Evolutionary conservation across 768 basidiomycete species (phyloP), one percentile per base, ranked within the genome.

Genomic region (Termitomyces sp.): DNA sequence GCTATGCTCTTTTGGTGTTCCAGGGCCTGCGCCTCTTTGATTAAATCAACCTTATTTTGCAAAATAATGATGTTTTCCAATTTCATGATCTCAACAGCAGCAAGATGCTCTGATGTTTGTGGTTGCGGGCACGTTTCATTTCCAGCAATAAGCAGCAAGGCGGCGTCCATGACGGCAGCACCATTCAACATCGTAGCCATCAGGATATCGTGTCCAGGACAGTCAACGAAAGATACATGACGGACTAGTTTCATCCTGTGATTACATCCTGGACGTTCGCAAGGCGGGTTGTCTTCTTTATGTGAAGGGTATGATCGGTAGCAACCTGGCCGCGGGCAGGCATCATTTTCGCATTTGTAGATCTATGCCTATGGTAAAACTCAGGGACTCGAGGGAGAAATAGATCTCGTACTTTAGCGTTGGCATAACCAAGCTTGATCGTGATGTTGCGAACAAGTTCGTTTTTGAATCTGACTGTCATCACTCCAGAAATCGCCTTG

Each of bases 111-210:
- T 10, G 93, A 95, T 25, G 97, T 99, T 76, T 99, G 97, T 1
- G 97, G 97, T 71, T 99, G 97, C 1, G 96, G 97, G 74, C 97
- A 98, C 3, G 94, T 93, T 81, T 99, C 97, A 77, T 99, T 99
- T 34, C 92, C 97, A 25, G 97, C 97, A 61, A 99, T 86, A 57
- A 99, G 88, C 1, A 99, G 83, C 0, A 98, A 80, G 5, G 97
- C 97, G 57, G 96, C 97, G 76, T 98, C 96, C 97, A 98, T 99
- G 81, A 98, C 96, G 10, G 97, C 97, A 46, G 97, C 97, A 75
- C 96, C 97, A 83, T 98, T 98, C 68, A 99, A 81, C 97, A 99
- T 99, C 65, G 96, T 99, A 55, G 97, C 97, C 97, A 99, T 99
- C 75, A 99, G 88, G 87, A 99, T 98, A 76, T 98, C 95, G 85